Evolutionary conservation across 441 rosid species (phyloP), one percentile per base, ranked within the genome.

Genomic region (Adansonia rubrostipa): DNA sequence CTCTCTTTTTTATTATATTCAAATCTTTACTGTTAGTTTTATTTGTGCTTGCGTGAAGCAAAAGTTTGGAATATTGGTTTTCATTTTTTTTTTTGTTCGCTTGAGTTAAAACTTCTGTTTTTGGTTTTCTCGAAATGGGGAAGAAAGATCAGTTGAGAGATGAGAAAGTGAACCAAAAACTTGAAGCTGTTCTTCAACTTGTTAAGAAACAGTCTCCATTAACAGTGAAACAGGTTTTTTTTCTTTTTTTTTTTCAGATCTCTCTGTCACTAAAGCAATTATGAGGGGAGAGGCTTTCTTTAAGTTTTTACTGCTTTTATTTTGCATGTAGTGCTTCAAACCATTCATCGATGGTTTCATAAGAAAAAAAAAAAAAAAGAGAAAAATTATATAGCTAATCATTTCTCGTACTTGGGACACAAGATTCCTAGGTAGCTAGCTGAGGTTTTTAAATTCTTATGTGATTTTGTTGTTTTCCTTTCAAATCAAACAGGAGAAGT

Each of bases 161-260:
- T 56, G 79, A 83, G 63, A 81, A 65, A 58, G 61, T 0, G 8
- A 64, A 63, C 20, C 74, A 65, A 45, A 91, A 85, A 83, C 84
- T 87, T 50, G 90, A 89, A 88, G 85, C 93, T 73, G 97, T 91
- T 83, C 91, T 91, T 70, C 79, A 83, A 67, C 83, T 90, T 56
- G 81, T 93, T 17, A 82, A 88, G 74, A 92, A 90, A 84, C 97
- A 93, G 80, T 70, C 90, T 74, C 87, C 93, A 54, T 90, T 95
- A 77, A 84, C 97, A 54, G 86, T 84, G 6, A 95, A 92, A 81
- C 98, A 95, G 89, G 98, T 92, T 64, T 22, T 81, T 60, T 1
- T 8, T 20, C 20, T 24, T 24, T 58, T 63, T 28, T 45, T 48
- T 51, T 60, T 61, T 8, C 47, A 6, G 42, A 47, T 56, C 58